phyloP scores from a whole-genome alignment of 768 basidiomycete species.

The Strobilomyces echinocephalus region DNA sequence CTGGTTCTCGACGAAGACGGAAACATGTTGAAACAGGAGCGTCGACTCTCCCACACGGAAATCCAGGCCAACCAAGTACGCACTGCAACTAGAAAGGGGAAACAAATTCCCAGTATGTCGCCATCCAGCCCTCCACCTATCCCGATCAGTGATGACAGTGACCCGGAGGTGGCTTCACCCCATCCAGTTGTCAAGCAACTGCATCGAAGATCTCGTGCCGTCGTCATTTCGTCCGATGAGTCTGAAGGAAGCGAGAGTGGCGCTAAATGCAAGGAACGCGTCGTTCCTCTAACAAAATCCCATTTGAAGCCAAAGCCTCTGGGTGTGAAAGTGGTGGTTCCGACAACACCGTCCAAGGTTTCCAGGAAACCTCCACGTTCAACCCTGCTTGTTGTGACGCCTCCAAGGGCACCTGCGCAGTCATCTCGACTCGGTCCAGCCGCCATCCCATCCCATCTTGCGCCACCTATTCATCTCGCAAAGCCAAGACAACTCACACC shows the following conservation, averaged over 20 bases:
- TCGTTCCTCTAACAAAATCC: slow-evolving; percentile 9
- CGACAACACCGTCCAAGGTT: slow-evolving; percentile 27
- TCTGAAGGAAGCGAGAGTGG: slow-evolving; percentile 34
- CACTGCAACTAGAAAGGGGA: slow-evolving; percentile 6
- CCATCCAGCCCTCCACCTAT: slow-evolving; percentile 13
- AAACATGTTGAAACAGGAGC: slow-evolving; percentile 53
- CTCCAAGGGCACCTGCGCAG: slow-evolving; percentile 1
- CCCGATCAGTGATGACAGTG: slow-evolving; percentile 26
- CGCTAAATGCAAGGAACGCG: slow-evolving; percentile 1
- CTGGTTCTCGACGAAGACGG: slow-evolving; percentile 60
- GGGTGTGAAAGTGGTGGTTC: slow-evolving; percentile 42
- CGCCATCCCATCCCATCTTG: slow-evolving; percentile 2
- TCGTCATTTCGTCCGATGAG: slow-evolving; percentile 46
- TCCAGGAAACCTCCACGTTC: slow-evolving; percentile 10
- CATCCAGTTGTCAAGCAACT: slow-evolving; percentile 9
- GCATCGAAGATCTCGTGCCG: slow-evolving; percentile 14
- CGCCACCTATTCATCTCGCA: slow-evolving; percentile 15
- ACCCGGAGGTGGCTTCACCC: slow-evolving; percentile 24
- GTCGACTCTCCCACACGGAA: slow-evolving; percentile 48
- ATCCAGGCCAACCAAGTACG: slow-evolving; percentile 33
- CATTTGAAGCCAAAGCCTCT: slow-evolving; percentile 14
- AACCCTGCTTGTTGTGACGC: not conserved
- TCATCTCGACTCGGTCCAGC: not conserved
- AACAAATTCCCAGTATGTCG: not conserved
- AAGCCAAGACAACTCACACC: slow-evolving; percentile 67